Evolutionary conservation across 495 filamentous ascomycete species (phyloP).

Genomic region (Chaetomium cochliodes): DNA sequence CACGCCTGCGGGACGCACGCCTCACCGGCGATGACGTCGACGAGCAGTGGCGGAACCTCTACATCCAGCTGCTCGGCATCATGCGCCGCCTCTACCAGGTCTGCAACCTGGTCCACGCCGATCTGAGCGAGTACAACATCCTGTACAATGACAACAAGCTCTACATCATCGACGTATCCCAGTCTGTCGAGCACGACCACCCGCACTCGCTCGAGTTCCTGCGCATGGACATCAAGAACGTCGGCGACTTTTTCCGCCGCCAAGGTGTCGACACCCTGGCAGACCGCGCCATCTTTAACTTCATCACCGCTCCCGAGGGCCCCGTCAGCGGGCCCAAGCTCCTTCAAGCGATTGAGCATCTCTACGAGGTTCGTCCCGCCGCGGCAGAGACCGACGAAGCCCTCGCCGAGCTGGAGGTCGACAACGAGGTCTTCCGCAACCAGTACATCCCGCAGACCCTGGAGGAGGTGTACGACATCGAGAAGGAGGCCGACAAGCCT

Average conservation of each 20-base stretch:
- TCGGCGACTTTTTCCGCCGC: slow-evolving; percentile 83
- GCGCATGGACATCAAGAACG: slow-evolving; percentile 96
- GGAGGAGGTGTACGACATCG: slow-evolving; percentile 92
- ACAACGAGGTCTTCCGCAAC: slow-evolving; percentile 88
- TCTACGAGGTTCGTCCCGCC: slow-evolving; percentile 42
- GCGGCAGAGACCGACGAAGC: slow-evolving; percentile 46
- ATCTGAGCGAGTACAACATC: slow-evolving; percentile 96
- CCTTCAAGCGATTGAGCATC: slow-evolving; percentile 43
- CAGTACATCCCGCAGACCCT: slow-evolving; percentile 93
- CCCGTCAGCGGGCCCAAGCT: slow-evolving; percentile 49
- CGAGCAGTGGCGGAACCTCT: slow-evolving; percentile 72
- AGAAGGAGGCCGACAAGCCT: slow-evolving; percentile 79
- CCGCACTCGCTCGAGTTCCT: slow-evolving; percentile 87
- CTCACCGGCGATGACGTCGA: slow-evolving; percentile 57
- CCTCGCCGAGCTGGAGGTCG: slow-evolving; percentile 59
- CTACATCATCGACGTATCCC: slow-evolving; percentile 95
- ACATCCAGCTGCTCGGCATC: slow-evolving; percentile 77
- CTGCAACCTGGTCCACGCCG: slow-evolving; percentile 88
- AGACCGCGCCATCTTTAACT: slow-evolving; percentile 74
- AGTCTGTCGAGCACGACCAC: slow-evolving; percentile 95
- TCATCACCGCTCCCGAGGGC: slow-evolving; percentile 64
- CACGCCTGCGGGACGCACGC: slow-evolving; percentile 61
- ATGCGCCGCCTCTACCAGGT: slow-evolving; percentile 91
- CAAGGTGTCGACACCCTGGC: slow-evolving; percentile 76
- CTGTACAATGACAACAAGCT: slow-evolving; percentile 81